A percentile compares a stretch with the other conserved stretches of the same genome.
These are phyloP conservation scores for Botryotinia narcissicola DNA, from an alignment of 2,329 filamentous ascomycete genomes.

Conservation along the genomic window DNA sequence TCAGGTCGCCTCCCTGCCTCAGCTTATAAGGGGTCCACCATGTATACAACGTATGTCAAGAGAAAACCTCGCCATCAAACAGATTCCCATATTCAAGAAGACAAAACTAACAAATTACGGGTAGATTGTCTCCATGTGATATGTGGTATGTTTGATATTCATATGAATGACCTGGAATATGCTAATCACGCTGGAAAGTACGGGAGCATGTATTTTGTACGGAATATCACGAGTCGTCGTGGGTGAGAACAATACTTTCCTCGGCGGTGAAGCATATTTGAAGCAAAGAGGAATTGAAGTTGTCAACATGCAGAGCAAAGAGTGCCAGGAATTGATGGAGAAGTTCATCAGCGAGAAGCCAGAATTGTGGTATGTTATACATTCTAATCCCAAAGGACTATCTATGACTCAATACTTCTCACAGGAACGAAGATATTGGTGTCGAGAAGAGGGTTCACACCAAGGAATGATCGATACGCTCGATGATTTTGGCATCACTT, in stretches of 20 bases:
- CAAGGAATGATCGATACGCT: slow-evolving; percentile 35
- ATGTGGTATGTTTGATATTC: slow-evolving; percentile 54
- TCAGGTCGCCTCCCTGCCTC: slow-evolving; percentile 69
- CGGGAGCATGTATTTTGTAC: slow-evolving; percentile 74
- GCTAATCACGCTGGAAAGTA: slow-evolving; percentile 41
- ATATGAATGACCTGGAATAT: not conserved
- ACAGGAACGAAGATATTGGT: slow-evolving; percentile 59
- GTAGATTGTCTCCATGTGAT: slow-evolving; percentile 66
- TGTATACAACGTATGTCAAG: slow-evolving; percentile 64
- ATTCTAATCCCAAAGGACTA: not conserved
- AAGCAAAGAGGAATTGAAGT: slow-evolving; percentile 68
- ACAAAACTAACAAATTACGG: slow-evolving; percentile 2
- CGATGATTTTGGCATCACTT: not conserved
- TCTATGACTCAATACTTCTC: slow-evolving; percentile 3
- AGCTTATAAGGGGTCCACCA: slow-evolving; percentile 69
- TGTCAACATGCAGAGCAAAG: slow-evolving; percentile 63
- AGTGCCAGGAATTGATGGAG: slow-evolving; percentile 67
- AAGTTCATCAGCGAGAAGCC: slow-evolving; percentile 71
- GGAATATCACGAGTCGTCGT: slow-evolving; percentile 72
- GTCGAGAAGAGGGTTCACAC: slow-evolving; percentile 46
- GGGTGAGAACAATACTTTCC: slow-evolving; percentile 73
- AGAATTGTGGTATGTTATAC: slow-evolving; percentile 58
- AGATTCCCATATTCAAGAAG: not conserved
- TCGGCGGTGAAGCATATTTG: slow-evolving; percentile 67
- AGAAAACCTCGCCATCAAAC: not conserved